A percentile compares a stretch with the other conserved stretches of the same genome.
These are phyloP conservation scores for Sophora flavescens DNA, from an alignment of 306 rosid genomes.

Conservation along the genomic window DNA sequence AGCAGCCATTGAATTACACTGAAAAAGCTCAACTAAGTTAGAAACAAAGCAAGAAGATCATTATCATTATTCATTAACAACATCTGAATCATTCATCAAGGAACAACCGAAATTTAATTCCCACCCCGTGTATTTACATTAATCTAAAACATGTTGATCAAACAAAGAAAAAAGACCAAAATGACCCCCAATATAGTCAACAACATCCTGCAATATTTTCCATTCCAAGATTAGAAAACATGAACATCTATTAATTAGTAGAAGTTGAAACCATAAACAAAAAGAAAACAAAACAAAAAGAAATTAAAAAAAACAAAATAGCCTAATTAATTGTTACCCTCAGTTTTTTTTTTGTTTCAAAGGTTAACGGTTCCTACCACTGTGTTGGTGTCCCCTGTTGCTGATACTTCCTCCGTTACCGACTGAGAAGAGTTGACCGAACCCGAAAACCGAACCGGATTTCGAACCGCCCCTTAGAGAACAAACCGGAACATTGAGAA, in stretches of 20 bases:
- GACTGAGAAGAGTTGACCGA: conserved; percentile 77
- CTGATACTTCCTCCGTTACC: conserved; percentile 37
- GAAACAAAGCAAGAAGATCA: not conserved
- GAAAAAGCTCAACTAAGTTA: conserved; percentile 35
- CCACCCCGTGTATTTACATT: conserved; percentile 60
- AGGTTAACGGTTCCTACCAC: conserved; percentile 50
- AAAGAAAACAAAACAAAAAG: too few species aligned
- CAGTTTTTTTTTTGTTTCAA: not conserved
- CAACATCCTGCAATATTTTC: conserved; percentile 49
- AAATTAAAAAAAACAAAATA: not conserved
- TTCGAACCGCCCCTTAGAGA: conserved; percentile 83
- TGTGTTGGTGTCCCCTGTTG: conserved; percentile 44
- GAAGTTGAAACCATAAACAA: not conserved
- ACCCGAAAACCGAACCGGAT: conserved; percentile 83
- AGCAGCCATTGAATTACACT: conserved; percentile 20
- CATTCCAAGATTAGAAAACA: conserved; percentile 40
- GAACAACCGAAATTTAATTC: conserved; percentile 40
- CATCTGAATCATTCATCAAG: not conserved
- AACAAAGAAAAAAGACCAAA: not conserved
- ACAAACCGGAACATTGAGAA: conserved; percentile 92
- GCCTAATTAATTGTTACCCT: conserved; percentile 45
- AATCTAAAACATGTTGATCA: conserved; percentile 46
- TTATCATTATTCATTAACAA: not conserved
- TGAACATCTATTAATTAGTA: conserved; percentile 30
- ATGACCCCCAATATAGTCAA: conserved; percentile 39